Evolutionary conservation across 805 yeast genomes (phyloP), one percentile per base, ranked within the genome.

Genomic region (Jamesozyma rosinii): DNA sequence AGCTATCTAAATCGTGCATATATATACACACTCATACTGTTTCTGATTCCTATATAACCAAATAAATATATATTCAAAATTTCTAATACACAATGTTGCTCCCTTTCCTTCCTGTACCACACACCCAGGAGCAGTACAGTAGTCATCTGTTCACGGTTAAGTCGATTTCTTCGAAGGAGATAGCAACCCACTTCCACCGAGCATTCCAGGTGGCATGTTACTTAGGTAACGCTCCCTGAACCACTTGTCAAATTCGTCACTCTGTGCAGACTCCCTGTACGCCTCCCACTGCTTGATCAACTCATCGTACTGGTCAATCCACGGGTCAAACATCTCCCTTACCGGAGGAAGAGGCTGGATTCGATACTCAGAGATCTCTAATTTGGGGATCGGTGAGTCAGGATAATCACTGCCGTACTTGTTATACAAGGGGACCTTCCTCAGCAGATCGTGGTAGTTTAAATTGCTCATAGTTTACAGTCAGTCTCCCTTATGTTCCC

Each of bases 1-100:
- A 57, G 85, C 84, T 38, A 70, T 83, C 44, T 81, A 71, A 63
- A 49, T 35, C n/a, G n/a, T n/a, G n/a, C n/a, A 11, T 30, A 14
- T 19, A 32, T 39, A 27, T 40, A 31, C 22, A 38, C 36, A 42
- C 21, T 18, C 26, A 39, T 5, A 21, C 11, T 24, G 9, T 18
- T 9, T 14, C 29, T 24, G 11, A 8, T 24, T 8, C 29, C 29
- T 24, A 24, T 24, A 24, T 24, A 24, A 24, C 29, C 29, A 24
- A 24, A 24, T 24, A 24, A 24, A 24, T 24, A 24, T 8, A 8
- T 24, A 8, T 24, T 6, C 10, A 24, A 24, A 11, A 6, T 24
- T 24, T 24, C 6, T 11, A 24, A 24, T 11, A 8, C 10, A 8
- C 11, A 6, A 11, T 24, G 11, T 24, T 24, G 29, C 11, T 24